Percentiles rank a stretch among this genome's conserved stretches.
These are phyloP conservation scores for Paraconiothyrium sp. DNA, from an alignment of 2,329 filamentous ascomycete genomes.

Conservation along the genomic window DNA sequence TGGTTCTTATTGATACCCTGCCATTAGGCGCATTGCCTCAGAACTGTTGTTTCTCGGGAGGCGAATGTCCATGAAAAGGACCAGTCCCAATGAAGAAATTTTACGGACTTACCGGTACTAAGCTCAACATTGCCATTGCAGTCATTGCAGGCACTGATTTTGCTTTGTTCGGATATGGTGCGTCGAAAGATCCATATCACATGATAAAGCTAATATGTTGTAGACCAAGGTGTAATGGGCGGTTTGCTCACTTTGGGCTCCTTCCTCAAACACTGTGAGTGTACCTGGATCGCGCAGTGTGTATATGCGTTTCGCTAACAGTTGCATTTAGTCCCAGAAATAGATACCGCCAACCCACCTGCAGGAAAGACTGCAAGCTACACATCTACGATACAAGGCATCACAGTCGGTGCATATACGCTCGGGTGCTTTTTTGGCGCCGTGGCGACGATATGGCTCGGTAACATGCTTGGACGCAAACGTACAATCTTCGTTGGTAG, in stretches of 20 bases:
- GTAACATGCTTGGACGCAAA: constrained; percentile 67
- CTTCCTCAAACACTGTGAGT: constrained; percentile 58
- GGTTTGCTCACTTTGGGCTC: constrained; percentile 72
- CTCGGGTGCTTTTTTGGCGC: constrained; percentile 58
- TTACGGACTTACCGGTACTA: constrained; percentile 72
- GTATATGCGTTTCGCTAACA: neutral
- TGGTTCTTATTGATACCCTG: neutral
- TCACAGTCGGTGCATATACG: constrained; percentile 50
- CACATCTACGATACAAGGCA: constrained; percentile 55
- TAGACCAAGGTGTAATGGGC: constrained; percentile 65
- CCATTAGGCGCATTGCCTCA: neutral
- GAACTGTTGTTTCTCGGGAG: neutral
- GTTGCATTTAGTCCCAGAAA: constrained; percentile 42
- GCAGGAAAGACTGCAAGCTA: constrained; percentile 42
- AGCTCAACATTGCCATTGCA: constrained; percentile 73
- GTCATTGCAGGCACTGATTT: constrained; percentile 79
- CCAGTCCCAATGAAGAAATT: constrained; percentile 52
- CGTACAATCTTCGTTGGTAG: constrained; percentile 69
- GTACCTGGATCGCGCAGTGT: neutral
- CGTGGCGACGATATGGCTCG: constrained; percentile 57
- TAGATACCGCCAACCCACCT: constrained; percentile 51
- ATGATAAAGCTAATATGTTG: constrained; percentile 18
- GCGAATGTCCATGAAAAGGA: neutral
- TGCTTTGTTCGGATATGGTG: constrained; percentile 70
- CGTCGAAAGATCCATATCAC: constrained; percentile 35